These are phyloP conservation scores for Cylindrotheca closterium DNA, from an alignment of 108 stramenopile species.

Conservation along the genomic window DNA sequence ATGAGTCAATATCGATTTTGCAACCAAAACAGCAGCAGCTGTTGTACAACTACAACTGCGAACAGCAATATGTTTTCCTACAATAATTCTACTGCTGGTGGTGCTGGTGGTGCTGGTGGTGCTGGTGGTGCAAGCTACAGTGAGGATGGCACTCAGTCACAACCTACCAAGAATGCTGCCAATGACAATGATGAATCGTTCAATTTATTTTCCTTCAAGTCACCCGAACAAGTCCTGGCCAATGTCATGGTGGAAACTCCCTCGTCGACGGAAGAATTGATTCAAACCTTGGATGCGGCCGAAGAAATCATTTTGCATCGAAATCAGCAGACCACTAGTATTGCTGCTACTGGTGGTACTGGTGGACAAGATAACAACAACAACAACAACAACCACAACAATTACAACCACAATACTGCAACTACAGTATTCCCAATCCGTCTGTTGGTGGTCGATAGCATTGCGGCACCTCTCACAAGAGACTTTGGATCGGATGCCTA, in stretches of 20 bases:
- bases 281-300: conserved; percentile 35
- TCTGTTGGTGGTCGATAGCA: conserved; percentile 79
- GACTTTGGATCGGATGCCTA: conserved; percentile 58
- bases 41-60: background rate
- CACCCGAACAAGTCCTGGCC: conserved; percentile 41
- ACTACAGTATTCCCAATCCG: conserved; percentile 71
- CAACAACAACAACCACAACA: conserved; percentile 1
- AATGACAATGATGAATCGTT: background rate
- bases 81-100: background rate
- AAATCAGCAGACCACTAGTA: conserved; percentile 26
- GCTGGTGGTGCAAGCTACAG: background rate
- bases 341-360: too few relatives aligned
- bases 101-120: background rate
- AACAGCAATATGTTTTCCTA: background rate
- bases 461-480: conserved; percentile 74
- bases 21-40: background rate
- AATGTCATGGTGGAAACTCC: conserved; percentile 69
- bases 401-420: too few relatives aligned
- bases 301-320: conserved; percentile 69
- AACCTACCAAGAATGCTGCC: background rate
- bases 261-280: conserved; percentile 51
- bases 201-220: conserved; percentile 6
- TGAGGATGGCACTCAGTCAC: background rate
- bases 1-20: conserved; percentile 33
- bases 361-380: background rate